Conservation (phyloP, 148 eudicot genomes). For the Vaccinium myrtillus region DNA sequence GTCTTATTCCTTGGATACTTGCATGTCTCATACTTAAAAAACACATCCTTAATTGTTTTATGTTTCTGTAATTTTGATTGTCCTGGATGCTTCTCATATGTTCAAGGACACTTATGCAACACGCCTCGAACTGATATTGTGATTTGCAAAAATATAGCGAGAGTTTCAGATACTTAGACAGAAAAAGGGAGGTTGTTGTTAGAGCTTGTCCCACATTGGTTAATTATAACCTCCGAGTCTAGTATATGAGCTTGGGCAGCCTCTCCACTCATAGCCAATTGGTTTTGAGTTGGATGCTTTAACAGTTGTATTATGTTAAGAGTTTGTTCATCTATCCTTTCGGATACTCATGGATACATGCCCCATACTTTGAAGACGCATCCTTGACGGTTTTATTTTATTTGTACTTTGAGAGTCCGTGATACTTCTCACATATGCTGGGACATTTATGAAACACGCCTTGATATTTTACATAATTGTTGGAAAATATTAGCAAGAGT, state of each 20-base stretch:
- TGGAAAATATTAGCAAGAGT: neutral
- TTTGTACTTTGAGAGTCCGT: neutral
- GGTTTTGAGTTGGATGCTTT: too few species aligned
- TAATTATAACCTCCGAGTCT: too few species aligned
- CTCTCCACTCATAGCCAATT: too few species aligned
- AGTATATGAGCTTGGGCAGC: too few species aligned
- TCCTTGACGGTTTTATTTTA: neutral
- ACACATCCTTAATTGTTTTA: neutral
- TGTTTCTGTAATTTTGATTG: neutral
- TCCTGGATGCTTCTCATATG: neutral
- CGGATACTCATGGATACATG: neutral
- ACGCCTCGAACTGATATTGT: neutral
- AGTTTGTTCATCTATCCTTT: neutral
- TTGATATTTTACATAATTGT: neutral
- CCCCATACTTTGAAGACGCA: neutral
- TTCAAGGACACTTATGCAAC: neutral
- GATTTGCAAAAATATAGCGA: neutral
- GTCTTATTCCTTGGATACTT: neutral
- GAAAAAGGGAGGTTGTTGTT: neutral
- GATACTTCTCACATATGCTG: neutral
- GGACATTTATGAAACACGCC: neutral
- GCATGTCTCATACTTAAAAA: neutral
- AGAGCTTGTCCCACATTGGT: too few species aligned
- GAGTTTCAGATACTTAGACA: neutral
- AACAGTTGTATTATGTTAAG: neutral